phyloP scores from a whole-genome alignment of 2,329 filamentous ascomycete species.

The Colletotrichum phormii region DNA sequence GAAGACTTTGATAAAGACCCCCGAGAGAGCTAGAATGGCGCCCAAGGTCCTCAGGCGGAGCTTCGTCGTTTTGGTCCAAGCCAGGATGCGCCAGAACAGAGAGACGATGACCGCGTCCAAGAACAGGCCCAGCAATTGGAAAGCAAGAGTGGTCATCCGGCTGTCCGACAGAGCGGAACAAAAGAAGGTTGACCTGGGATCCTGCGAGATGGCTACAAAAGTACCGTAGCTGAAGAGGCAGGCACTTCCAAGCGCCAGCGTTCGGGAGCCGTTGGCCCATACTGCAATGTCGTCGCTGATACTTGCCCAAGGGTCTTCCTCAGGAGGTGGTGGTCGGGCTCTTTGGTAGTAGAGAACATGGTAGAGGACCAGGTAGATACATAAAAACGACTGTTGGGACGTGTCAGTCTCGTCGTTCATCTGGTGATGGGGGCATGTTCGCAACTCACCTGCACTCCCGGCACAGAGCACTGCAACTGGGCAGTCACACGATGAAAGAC shows the following conservation, averaged over 20 bases:
- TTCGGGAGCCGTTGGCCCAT: constrained; percentile 58
- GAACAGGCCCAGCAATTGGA: constrained; percentile 58
- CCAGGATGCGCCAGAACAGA: constrained; percentile 63
- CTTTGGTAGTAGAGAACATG: constrained; percentile 54
- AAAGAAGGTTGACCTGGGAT: constrained; percentile 60
- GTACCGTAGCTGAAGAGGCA: constrained; percentile 56
- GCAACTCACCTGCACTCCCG: constrained; percentile 59
- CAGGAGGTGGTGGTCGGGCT: constrained; percentile 43
- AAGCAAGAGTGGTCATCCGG: constrained; percentile 47
- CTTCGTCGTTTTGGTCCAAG: constrained; percentile 62
- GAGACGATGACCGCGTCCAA: constrained; percentile 60
- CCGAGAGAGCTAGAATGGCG: constrained; percentile 54
- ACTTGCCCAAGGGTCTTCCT: constrained; percentile 62
- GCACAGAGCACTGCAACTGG: constrained; percentile 62
- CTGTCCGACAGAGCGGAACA: constrained; percentile 59
- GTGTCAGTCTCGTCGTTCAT: not conserved
- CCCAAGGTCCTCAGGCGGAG: constrained; percentile 58
- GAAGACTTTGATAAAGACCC: constrained; percentile 51
- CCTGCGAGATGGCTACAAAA: constrained; percentile 53
- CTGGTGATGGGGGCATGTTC: not conserved
- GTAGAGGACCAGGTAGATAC: constrained; percentile 56
- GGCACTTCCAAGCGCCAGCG: constrained; percentile 50
- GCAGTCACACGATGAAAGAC: constrained; percentile 58
- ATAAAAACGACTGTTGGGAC: constrained; percentile 57
- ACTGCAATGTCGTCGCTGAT: constrained; percentile 58